A percentile compares a stretch with the other conserved stretches of the same genome.
Conservation (phyloP, 208 protist genomes). For the Crithidia acanthocephali region DNA sequence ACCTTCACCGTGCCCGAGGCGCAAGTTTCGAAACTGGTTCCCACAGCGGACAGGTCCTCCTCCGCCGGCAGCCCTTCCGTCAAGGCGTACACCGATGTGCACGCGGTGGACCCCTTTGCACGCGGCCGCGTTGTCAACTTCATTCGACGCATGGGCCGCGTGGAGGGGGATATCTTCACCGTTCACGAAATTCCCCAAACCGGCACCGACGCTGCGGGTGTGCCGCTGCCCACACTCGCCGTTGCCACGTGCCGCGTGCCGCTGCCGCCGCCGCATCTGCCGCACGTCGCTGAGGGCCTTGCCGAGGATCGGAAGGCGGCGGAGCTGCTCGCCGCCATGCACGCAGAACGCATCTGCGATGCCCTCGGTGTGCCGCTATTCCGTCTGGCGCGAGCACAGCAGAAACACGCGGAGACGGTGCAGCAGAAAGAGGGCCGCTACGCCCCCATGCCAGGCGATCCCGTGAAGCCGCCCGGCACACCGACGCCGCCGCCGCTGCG, state of each 20-base stretch:
- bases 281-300: conserved; percentile 72
- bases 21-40: neutral
- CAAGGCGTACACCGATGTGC: neutral
- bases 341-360: conserved; percentile 81
- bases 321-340: conserved; percentile 84
- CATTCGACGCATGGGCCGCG: conserved; percentile 62
- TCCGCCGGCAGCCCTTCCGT: neutral
- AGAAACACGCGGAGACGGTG: conserved; percentile 13
- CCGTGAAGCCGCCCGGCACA: conserved; percentile 62
- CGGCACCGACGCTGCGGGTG: neutral
- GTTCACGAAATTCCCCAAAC: conserved; percentile 10
- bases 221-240: conserved; percentile 36
- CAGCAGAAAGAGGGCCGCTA: conserved; percentile 54
- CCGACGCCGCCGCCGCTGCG: conserved; percentile 70
- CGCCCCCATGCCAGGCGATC: conserved; percentile 68
- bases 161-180: conserved; percentile 44
- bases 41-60: neutral
- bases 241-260: conserved; percentile 45
- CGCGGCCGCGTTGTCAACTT: conserved; percentile 78
- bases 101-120: conserved; percentile 62
- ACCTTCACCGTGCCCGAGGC: neutral
- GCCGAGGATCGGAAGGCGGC: conserved; percentile 68
- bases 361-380: conserved; percentile 75
- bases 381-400: conserved; percentile 25
- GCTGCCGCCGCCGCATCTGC: conserved; percentile 65